Evolutionary conservation across 2,329 filamentous ascomycete genomes (phyloP).

Genomic region (Trichoderma guizhouense): DNA sequence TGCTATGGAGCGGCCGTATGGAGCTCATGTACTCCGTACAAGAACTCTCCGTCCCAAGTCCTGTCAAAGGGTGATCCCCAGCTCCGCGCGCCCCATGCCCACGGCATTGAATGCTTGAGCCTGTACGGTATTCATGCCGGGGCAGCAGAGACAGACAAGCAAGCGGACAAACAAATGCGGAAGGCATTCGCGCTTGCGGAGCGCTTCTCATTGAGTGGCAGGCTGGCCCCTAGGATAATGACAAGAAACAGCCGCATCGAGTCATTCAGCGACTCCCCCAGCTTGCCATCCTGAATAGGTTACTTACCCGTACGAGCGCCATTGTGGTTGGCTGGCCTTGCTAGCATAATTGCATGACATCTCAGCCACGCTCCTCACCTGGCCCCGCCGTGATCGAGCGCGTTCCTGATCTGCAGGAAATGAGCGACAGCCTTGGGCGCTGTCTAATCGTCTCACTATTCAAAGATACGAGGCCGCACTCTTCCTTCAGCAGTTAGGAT

Average conservation of each 20-base stretch:
- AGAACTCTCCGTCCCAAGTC: not conserved
- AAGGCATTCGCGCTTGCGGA: not conserved
- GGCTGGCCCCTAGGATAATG: not conserved
- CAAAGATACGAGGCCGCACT: constrained; percentile 3
- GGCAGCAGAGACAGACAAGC: not conserved
- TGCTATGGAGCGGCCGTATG: not conserved
- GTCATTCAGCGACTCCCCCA: not conserved
- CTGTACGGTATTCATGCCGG: not conserved
- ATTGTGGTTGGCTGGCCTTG: constrained; percentile 12
- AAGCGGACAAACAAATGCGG: not conserved
- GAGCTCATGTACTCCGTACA: not conserved
- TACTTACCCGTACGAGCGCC: not conserved
- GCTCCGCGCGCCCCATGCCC: not conserved
- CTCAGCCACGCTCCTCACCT: constrained; percentile 9
- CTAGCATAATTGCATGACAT: constrained; percentile 10
- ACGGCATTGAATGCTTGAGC: not conserved
- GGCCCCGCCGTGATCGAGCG: constrained; percentile 4
- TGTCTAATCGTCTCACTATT: constrained; percentile 9
- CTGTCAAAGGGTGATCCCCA: not conserved
- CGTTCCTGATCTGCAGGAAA: constrained; percentile 17
- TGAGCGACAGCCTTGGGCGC: not conserved
- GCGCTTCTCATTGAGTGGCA: not conserved
- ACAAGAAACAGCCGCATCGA: not conserved
- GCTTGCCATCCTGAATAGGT: constrained; percentile 2
- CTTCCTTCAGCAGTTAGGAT: constrained; percentile 5